Conservation (phyloP, 2,329 filamentous ascomycete species). For the Colletotrichum sp. region DNA sequence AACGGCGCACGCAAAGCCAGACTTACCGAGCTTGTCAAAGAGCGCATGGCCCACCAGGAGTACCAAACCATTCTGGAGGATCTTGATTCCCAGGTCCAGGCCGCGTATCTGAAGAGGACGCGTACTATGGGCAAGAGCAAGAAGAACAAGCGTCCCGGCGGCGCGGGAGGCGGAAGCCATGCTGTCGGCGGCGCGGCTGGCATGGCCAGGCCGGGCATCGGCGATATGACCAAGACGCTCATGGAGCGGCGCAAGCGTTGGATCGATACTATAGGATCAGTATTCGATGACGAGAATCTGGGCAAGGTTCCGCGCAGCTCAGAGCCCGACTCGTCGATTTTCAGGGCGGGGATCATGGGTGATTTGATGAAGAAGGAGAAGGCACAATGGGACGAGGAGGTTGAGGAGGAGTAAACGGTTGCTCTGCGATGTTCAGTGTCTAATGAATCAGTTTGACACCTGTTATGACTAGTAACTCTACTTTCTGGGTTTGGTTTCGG, state of each 20-base stretch:
- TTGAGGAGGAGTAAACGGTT: constrained; percentile 62
- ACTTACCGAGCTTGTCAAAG: constrained; percentile 84
- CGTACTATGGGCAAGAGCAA: constrained; percentile 93
- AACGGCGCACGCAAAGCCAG: constrained; percentile 92
- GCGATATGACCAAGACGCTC: constrained; percentile 86
- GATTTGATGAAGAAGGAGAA: constrained; percentile 76
- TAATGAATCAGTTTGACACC: not conserved
- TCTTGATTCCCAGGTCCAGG: constrained; percentile 91
- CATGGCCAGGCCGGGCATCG: constrained; percentile 79
- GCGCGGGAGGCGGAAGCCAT: constrained; percentile 75
- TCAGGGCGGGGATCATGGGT: constrained; percentile 75
- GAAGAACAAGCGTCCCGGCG: constrained; percentile 82
- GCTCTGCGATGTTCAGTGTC: not conserved
- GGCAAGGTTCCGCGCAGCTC: constrained; percentile 70
- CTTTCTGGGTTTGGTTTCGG: not conserved
- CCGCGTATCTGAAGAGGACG: constrained; percentile 94
- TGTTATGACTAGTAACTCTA: constrained; percentile 1
- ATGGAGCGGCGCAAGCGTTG: constrained; percentile 92
- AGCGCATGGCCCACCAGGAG: constrained; percentile 95
- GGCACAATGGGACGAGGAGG: constrained; percentile 82
- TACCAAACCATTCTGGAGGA: constrained; percentile 97
- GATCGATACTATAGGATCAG: constrained; percentile 88
- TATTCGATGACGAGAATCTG: constrained; percentile 84
- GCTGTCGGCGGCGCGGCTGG: constrained; percentile 59
- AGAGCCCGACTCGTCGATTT: constrained; percentile 73